Base-by-base conservation (phyloP, 306 rosid species). In the Dalbergia oliveri region DNA sequence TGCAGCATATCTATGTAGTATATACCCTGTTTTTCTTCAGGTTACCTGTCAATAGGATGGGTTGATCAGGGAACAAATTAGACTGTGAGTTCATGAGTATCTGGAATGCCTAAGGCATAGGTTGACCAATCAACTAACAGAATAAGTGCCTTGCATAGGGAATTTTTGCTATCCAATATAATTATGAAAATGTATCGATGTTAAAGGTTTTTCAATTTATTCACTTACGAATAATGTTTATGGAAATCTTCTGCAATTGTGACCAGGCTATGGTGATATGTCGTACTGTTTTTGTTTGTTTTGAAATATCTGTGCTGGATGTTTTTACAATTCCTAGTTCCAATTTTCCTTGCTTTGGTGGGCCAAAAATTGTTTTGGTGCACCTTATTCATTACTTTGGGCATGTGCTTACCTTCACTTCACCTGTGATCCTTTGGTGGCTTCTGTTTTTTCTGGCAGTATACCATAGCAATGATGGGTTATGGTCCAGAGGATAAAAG, bases 401-500 rank as follows among this genome's bases (percentile, higher is more conserved):
- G 51, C 79, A 35, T 18, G 21, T 68, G 64, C 76, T 72, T 76
- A 21, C 75, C 57, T 66, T 81, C 33, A 16, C 51, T 65, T 69
- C 69, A 66, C 51, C 23, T 41, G 58, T 63, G 62, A 57, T 64
- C 23, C 75, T 73, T 65, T 54, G 50, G 39, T 74, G 76, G 3
- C 34, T 7, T 16, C 10, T 5, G 19, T 39, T 45, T 8, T 79
- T 57, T 85, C 62, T 72, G 47, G 83, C 83, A 94, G 97, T 93
- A 95, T 79, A 93, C 97, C 23, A 76, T 93, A 66, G 98, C 97
- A 76, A 90, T 93, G 91, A 54, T 95, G 70, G 98, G 98, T 77
- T 95, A 91, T 82, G 99, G 99, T 53, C 97, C 99, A 33, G 98
- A 95, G 87, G 98, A 95, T 84, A 95, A 90, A 89, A 93, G 18